These are phyloP conservation scores for Suillus sp. DNA, from an alignment of 768 basidiomycete genomes.

Conservation along the genomic window DNA sequence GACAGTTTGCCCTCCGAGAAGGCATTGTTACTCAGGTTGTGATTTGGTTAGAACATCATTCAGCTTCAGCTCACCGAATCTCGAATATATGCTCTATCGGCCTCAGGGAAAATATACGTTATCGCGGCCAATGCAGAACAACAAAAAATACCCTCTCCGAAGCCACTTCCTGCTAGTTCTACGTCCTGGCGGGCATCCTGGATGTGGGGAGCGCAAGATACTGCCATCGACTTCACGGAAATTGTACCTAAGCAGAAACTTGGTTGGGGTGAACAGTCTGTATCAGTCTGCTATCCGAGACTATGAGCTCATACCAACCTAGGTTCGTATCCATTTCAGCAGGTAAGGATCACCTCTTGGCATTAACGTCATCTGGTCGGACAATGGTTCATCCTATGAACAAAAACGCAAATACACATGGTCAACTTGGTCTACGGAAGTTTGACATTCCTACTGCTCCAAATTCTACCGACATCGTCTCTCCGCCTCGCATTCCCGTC, in stretches of 20 bases:
- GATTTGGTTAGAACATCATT: conserved; percentile 59
- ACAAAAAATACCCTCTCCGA: conserved; percentile 45
- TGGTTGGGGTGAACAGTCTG: conserved; percentile 67
- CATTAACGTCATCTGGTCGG: conserved; percentile 69
- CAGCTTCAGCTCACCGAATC: conserved; percentile 60
- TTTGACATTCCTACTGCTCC: conserved; percentile 47
- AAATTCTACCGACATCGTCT: conserved; percentile 18
- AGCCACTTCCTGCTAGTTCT: conserved; percentile 45
- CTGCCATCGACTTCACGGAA: conserved; percentile 58
- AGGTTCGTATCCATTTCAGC: conserved; percentile 77
- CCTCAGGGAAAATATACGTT: conserved; percentile 73
- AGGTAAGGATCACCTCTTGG: conserved; percentile 73
- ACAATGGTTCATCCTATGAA: conserved; percentile 78
- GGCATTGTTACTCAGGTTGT: conserved; percentile 1
- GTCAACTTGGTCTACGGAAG: conserved; percentile 81
- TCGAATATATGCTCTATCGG: conserved; percentile 77
- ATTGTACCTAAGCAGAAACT: conserved; percentile 59
- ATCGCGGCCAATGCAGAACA: conserved; percentile 53
- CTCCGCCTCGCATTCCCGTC: conserved; percentile 41
- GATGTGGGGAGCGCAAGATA: conserved; percentile 53
- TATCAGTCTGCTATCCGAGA: conserved; percentile 5
- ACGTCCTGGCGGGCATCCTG: conserved; percentile 65
- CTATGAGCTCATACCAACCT: conserved; percentile 15
- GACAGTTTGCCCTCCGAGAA: conserved; percentile 11
- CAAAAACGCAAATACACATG: conserved; percentile 73